Percentiles rank a stretch among this genome's conserved stretches.
Evolutionary conservation across 805 yeast genomes (phyloP).

Genomic region (Pichia californica): DNA sequence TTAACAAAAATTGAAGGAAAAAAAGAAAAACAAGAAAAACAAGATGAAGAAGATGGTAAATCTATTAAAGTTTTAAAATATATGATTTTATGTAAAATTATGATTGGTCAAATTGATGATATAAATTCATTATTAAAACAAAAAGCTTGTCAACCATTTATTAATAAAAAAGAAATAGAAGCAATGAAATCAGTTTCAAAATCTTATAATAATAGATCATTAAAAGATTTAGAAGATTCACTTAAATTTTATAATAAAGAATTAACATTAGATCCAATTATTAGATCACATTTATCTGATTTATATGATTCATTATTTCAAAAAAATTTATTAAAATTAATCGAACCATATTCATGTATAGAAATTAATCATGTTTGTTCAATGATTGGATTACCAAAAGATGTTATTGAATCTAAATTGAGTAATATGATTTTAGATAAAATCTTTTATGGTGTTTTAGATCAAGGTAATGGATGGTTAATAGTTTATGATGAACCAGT

Average conservation of each 20-base stretch:
- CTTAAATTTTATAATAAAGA: slow-evolving; percentile 64
- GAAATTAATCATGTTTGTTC: slow-evolving; percentile 85
- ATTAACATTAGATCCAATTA: slow-evolving; percentile 78
- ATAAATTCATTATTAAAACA: slow-evolving; percentile 70
- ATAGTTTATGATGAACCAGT: slow-evolving; percentile 85
- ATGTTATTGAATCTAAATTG: slow-evolving; percentile 88
- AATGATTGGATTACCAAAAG: slow-evolving; percentile 78
- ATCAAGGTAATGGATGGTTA: slow-evolving; percentile 98
- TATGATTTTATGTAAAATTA: slow-evolving; percentile 87
- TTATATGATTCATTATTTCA: slow-evolving; percentile 89
- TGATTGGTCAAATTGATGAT: slow-evolving; percentile 84
- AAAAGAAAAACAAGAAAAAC: slow-evolving; percentile 21
- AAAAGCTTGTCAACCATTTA: slow-evolving; percentile 39
- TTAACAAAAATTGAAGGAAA: neutral
- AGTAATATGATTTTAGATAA: slow-evolving; percentile 95
- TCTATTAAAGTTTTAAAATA: slow-evolving; percentile 74
- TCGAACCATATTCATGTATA: slow-evolving; percentile 95
- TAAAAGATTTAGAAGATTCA: slow-evolving; percentile 86
- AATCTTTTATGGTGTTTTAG: slow-evolving; percentile 92
- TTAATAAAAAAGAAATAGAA: slow-evolving; percentile 77
- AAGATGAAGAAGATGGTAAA: slow-evolving; percentile 34
- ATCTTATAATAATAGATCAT: slow-evolving; percentile 84
- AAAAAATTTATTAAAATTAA: slow-evolving; percentile 87
- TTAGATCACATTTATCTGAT: slow-evolving; percentile 86
- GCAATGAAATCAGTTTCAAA: slow-evolving; percentile 92